Evolutionary conservation across 441 rosid genomes (phyloP).

Genomic region (Populus trichocarpa): DNA sequence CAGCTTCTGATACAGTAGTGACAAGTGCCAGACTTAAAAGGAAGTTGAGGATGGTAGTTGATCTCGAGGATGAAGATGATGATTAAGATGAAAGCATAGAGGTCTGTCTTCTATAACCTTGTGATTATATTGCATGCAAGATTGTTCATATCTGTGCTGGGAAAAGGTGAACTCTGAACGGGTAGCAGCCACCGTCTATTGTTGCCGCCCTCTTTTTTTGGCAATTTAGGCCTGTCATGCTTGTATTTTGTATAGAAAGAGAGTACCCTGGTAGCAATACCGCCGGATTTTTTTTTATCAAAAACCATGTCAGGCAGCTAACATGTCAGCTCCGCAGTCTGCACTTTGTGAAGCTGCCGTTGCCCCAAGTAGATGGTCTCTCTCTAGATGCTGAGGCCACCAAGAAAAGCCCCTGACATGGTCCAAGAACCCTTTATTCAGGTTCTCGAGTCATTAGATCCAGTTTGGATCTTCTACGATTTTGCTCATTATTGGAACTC

Average conservation of each 20-base stretch:
- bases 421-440: too few species aligned
- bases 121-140: not conserved
- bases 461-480: too few species aligned
- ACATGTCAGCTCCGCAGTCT: too few species aligned
- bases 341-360: too few species aligned
- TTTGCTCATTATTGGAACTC: too few species aligned
- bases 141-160: not conserved
- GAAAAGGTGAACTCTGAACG: not conserved
- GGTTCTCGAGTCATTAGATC: too few species aligned
- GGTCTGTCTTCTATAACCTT: not conserved
- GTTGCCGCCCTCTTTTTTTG: not conserved
- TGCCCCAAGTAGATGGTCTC: too few species aligned
- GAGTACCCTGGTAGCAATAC: not conserved
- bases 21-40: constrained; percentile 47
- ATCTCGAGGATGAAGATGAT: constrained; percentile 51
- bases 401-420: too few species aligned
- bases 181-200: not conserved
- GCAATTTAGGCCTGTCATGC: not conserved
- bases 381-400: too few species aligned
- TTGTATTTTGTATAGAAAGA: not conserved
- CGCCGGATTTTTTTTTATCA: not conserved
- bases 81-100: constrained; percentile 16
- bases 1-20: constrained; percentile 11
- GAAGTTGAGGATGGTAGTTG: constrained; percentile 63
- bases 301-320: too few species aligned